These are phyloP conservation scores for Extremus antarcticus DNA, from an alignment of 495 filamentous ascomycete species.

Conservation along the genomic window DNA sequence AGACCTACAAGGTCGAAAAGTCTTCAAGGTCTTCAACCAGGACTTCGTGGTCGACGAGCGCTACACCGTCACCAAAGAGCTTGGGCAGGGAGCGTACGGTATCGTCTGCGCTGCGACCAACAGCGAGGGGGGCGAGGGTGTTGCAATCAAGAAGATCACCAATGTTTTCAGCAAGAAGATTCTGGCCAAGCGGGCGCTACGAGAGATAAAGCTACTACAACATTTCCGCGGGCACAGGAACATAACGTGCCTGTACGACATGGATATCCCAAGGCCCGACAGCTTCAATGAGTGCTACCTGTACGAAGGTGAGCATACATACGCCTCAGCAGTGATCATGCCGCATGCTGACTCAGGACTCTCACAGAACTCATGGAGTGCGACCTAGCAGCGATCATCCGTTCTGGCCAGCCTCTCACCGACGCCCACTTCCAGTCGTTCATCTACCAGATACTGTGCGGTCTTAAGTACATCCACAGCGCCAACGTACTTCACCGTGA, in stretches of 20 bases:
- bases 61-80: constrained; percentile 96
- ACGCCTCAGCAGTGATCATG: neutral
- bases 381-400: constrained; percentile 94
- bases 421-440: constrained; percentile 99
- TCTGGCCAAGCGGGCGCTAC: constrained; percentile 87
- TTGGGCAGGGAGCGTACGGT: constrained; percentile 95
- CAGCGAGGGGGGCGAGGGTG: constrained; percentile 81
- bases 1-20: constrained; percentile 55
- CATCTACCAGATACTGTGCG: constrained; percentile 98
- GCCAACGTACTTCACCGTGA: constrained; percentile 98
- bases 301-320: constrained; percentile 65
- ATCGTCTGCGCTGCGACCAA: constrained; percentile 98
- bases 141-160: constrained; percentile 98
- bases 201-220: constrained; percentile 97
- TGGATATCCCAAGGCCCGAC: constrained; percentile 96
- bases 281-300: constrained; percentile 99
- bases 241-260: constrained; percentile 97
- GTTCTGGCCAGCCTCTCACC: constrained; percentile 93
- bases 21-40: constrained; percentile 99
- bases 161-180: constrained; percentile 99
- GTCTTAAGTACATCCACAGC: constrained; percentile 97
- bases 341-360: constrained; percentile 16
- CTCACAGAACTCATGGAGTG: constrained; percentile 92
- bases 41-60: constrained; percentile 98
- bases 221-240: constrained; percentile 78